Base-by-base conservation (phyloP, 2,329 filamentous ascomycete genomes). In the Mycosphaerella sp. region DNA sequence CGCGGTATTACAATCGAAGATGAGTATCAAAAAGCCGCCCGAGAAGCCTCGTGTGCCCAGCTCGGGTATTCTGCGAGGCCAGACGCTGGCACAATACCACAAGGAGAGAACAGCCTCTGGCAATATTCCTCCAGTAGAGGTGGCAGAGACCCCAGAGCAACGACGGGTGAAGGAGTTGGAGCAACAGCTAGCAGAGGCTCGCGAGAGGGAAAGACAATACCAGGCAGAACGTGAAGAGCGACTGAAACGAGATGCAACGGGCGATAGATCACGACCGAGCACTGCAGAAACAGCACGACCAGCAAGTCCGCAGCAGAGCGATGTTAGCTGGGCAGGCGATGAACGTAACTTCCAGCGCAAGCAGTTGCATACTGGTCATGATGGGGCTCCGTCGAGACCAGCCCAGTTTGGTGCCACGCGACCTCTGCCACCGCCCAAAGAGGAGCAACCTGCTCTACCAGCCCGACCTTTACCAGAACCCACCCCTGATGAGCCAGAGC, bases 61-160 rank as follows among this genome's bases (percentile, higher is more conserved):
- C 31, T 62, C 58, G 63, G 77, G 79, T 38, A 81, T 84, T 58
- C 76, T 95, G 21, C 85, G 84, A 56, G 90, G 90, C 2, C 90
- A 95, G 67, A 91, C 85, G 63, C 78, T 95, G 48, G 92, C 87
- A 66, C 87, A 95, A 67, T 95, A 95, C 68, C 86, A 89, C 68
- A 83, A 85, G 17, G 84, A 89, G 61, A 83, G 87, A 67, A 70
- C 65, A 7, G 64, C 61, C 47, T 53, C 69, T 63, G 41, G 68
- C 62, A 48, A 68, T 36, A 66, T 62, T 65, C 76, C 57, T 66
- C 70, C 51, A 29, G 26, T 4, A 61, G 64, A 53, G 66, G 62
- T 45, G 14, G 48, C 46, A 7, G 59, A 72, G 56, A 75, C 74
- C 23, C 71, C 75, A 2, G 81, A 92, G 69, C 81, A 77, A 58